Conservation (phyloP, 164 flowering plant genomes). For the Annona squamosa region DNA sequence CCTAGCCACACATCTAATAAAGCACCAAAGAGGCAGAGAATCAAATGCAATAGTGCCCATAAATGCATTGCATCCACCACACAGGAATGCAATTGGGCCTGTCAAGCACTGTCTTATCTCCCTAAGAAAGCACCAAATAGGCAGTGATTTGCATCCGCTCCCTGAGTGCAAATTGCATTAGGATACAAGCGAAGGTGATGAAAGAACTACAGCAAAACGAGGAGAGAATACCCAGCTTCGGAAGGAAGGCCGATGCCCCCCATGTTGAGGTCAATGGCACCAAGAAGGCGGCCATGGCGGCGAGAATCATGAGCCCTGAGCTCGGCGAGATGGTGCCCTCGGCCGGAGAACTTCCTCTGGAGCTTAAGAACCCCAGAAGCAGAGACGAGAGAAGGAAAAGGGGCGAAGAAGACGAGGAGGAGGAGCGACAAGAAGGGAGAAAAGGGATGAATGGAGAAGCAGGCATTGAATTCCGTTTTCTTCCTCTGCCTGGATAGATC, state of each 20-base stretch:
- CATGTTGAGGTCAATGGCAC: constrained; percentile 61
- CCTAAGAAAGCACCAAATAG: too few species aligned
- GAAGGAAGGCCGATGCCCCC: constrained; percentile 67
- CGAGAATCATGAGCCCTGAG: constrained; percentile 52
- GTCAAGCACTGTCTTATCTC: neutral
- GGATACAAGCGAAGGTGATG: neutral
- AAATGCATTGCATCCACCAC: neutral
- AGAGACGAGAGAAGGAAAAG: neutral
- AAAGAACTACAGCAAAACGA: neutral
- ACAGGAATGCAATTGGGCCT: neutral
- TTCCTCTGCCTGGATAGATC: too few species aligned
- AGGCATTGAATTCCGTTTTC: too few species aligned
- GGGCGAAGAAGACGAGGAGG: constrained; percentile 4
- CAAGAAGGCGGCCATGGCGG: constrained; percentile 42
- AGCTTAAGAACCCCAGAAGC: constrained; percentile 37
- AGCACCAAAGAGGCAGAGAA: neutral
- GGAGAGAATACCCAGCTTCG: constrained; percentile 38
- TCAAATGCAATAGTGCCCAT: neutral
- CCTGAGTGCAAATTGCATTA: too few species aligned
- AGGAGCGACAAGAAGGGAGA: neutral
- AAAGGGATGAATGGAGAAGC: neutral
- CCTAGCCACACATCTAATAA: too few species aligned
- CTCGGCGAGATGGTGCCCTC: constrained; percentile 25
- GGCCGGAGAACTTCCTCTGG: constrained; percentile 49
- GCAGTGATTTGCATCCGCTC: too few species aligned